These are phyloP conservation scores for Mortierella sp. DNA, from an alignment of 371 early-diverging fungal species.

Conservation along the genomic window DNA sequence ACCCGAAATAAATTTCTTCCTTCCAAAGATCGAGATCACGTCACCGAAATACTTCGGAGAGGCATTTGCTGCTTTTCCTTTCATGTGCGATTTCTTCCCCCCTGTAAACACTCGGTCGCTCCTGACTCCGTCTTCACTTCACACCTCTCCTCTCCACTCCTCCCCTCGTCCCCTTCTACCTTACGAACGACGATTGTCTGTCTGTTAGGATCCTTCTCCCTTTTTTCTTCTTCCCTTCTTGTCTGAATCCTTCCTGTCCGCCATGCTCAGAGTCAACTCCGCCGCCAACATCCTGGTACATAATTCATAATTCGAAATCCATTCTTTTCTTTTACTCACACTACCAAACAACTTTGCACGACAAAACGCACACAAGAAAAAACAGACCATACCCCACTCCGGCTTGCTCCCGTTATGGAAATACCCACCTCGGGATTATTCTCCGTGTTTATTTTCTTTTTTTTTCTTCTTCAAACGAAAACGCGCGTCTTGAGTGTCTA, in stretches of 20 bases:
- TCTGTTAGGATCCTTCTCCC: constrained; percentile 4
- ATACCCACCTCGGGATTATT: constrained; percentile 4
- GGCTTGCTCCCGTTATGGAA: constrained; percentile 15
- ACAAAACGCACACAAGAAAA: neutral
- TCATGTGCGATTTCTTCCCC: constrained; percentile 1
- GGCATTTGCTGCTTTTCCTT: neutral
- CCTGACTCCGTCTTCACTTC: constrained; percentile 14
- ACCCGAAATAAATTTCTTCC: constrained; percentile 12
- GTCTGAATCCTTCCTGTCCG: neutral
- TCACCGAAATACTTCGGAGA: constrained; percentile 18
- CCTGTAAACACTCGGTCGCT: constrained; percentile 30
- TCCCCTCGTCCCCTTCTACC: constrained; percentile 1
- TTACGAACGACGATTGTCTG: constrained; percentile 1
- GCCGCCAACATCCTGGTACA: constrained; percentile 56
- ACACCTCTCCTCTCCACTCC: constrained; percentile 27
- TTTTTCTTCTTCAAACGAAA: neutral
- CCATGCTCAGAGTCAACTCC: constrained; percentile 55
- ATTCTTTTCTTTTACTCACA: neutral
- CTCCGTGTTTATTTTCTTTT: constrained; percentile 16
- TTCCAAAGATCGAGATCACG: neutral
- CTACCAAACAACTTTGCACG: neutral
- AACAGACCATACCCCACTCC: neutral
- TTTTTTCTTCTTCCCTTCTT: neutral
- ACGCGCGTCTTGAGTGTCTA: neutral
- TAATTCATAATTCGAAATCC: neutral